phyloP scores from a whole-genome alignment of 768 basidiomycete genomes.

The Scleroderma bovista region DNA sequence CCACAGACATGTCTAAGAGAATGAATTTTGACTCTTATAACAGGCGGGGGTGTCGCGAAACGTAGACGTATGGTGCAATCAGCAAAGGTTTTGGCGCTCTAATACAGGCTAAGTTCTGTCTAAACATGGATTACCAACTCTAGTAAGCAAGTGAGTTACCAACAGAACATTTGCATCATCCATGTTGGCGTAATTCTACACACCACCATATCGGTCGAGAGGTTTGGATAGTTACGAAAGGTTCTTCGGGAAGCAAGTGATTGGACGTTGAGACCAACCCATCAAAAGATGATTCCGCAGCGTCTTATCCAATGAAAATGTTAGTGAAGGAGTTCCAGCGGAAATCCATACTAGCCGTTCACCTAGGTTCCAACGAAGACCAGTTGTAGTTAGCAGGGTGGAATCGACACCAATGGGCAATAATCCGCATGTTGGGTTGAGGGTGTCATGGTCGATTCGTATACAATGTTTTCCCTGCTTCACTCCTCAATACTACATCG shows the following conservation, averaged over 20 bases:
- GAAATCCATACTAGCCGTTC: conserved; percentile 17
- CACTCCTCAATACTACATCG: neutral
- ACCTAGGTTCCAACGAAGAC: conserved; percentile 90
- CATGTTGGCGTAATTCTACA: conserved; percentile 53
- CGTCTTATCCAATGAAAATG: conserved; percentile 33
- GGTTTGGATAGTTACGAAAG: conserved; percentile 67
- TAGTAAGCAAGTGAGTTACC: too few species aligned
- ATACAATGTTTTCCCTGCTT: conserved; percentile 80
- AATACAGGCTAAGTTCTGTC: too few species aligned
- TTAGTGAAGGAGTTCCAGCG: conserved; percentile 1
- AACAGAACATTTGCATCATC: too few species aligned
- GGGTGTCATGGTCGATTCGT: conserved; percentile 58
- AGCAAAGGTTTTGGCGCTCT: too few species aligned
- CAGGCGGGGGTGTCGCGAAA: too few species aligned
- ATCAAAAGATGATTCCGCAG: conserved; percentile 70
- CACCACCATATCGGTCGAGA: conserved; percentile 89
- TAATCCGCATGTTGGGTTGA: conserved; percentile 92
- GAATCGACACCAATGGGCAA: conserved; percentile 82
- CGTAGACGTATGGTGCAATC: too few species aligned
- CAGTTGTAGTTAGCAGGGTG: conserved; percentile 74
- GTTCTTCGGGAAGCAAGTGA: conserved; percentile 67
- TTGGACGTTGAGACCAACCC: conserved; percentile 92
- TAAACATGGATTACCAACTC: too few species aligned
- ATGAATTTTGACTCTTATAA: too few species aligned
- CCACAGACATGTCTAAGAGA: conserved; percentile 10